Base-by-base conservation (phyloP, 2,329 filamentous ascomycete species). In the Calonectria honghensis region DNA sequence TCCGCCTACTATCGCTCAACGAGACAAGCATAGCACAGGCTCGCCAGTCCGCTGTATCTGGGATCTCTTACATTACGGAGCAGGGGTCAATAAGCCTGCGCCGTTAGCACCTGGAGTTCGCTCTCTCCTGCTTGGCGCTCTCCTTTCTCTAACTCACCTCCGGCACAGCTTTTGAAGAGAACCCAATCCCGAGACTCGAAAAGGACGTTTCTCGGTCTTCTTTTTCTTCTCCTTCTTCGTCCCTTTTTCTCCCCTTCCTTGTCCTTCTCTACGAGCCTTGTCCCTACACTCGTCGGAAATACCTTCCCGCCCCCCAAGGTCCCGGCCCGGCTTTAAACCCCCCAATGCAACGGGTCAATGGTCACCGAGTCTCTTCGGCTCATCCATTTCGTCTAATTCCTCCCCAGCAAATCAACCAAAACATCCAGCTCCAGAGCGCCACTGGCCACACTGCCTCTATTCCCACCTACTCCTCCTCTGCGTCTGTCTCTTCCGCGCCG, bases 271-370 rank as follows among this genome's bases (percentile, higher is more conserved):
- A 29, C 41, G 18, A 63, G 41, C 57, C 41, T 70, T 31, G 51
- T 13, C 37, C 63, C 16, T 59, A 32, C 11, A 6, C n/a, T 39
- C 39, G 54, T 48, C 64, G 48, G 41, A 67, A 52, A 37, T 39
- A 41, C 66, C 31, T 68, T 68, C 70, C 70, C 65, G 66, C 66
- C 71, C 71, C 71, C 71, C 68, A 73, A 68, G 35, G 37, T 29
- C 57, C 45, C 24, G 52, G 45, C 14, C 69, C 35, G 48, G 54
- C 54, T 20, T 39, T 50, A 52, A 7, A 11, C 41, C 35, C 70
- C 71, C 70, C 45, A 68, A 69, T 66, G 65, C 73, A 74, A 78
- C 79, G 78, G 79, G 79, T 78, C 71, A 80, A 79, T 79, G 78
- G 70, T 72, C 54, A 73, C 78, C 79, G 79, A 80, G 78, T 64